A percentile compares a stretch with the other conserved stretches of the same genome.
These are phyloP conservation scores for Fusarium siculi DNA, from an alignment of 2,329 filamentous ascomycete genomes.

Conservation along the genomic window DNA sequence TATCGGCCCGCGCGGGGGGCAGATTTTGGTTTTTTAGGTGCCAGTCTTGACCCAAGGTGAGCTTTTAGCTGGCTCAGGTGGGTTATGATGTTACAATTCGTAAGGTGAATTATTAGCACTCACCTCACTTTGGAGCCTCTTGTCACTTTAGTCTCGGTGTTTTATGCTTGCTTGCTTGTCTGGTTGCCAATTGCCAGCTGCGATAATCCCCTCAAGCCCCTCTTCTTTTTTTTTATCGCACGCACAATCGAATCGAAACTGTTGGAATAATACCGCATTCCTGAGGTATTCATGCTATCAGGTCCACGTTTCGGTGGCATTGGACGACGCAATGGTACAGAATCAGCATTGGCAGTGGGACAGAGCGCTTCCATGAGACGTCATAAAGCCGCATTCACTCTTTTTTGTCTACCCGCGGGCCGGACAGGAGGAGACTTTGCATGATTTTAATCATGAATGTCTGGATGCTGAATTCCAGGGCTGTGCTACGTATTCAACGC, in stretches of 20 bases:
- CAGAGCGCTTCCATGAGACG: slow-evolving; percentile 24
- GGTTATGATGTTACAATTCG: slow-evolving; percentile 34
- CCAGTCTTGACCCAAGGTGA: slow-evolving; percentile 22
- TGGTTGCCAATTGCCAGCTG: not conserved
- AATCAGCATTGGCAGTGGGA: slow-evolving; percentile 23
- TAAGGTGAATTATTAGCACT: slow-evolving; percentile 36
- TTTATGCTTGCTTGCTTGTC: slow-evolving; percentile 31
- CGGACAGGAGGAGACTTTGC: slow-evolving; percentile 1
- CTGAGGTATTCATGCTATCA: slow-evolving; percentile 3
- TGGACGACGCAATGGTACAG: slow-evolving; percentile 28
- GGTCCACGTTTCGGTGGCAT: slow-evolving; percentile 35
- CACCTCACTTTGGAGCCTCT: slow-evolving; percentile 24
- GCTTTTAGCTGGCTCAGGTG: slow-evolving; percentile 19
- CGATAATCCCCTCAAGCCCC: slow-evolving; percentile 23
- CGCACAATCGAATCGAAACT: slow-evolving; percentile 28
- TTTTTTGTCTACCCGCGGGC: slow-evolving; percentile 8
- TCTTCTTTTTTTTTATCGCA: slow-evolving; percentile 26
- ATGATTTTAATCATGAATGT: not conserved
- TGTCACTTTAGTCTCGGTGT: slow-evolving; percentile 33
- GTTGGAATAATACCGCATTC: slow-evolving; percentile 36
- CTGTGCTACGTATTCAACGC: not conserved
- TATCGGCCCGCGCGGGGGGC: slow-evolving; percentile 43
- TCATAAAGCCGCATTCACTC: slow-evolving; percentile 27
- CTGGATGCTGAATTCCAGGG: not conserved
- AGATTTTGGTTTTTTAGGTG: slow-evolving; percentile 3